Base-by-base conservation (phyloP, 2,329 filamentous ascomycete species). In the Claviceps arundinis region DNA sequence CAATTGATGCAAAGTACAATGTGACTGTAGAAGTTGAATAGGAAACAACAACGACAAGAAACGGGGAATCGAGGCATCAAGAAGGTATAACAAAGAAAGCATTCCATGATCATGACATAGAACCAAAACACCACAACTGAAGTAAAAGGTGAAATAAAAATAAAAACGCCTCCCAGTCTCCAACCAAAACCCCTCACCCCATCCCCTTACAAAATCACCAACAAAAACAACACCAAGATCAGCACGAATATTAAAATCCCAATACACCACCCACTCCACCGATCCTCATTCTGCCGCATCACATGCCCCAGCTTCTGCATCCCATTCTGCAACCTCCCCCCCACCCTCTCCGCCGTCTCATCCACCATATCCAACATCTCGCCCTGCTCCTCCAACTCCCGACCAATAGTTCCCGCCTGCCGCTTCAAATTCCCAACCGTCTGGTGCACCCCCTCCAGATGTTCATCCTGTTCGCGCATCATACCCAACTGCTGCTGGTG, bases 371-470 rank as follows among this genome's bases (percentile, higher is more conserved):
- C 84, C 53, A 98, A 75, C 78, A 97, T 85, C 67, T 89, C 87
- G 22, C 78, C 78, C 74, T 98, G 93, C 71, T 98, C 93, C 69
- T 96, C 94, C 46, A 98, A 74, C 72, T 98, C 93, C 53, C 91
- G 76, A 1, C 93, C 91, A 91, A 98, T 98, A 60, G 89, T 87
- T 68, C 94, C 84, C 1, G 93, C 94, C 74, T 97, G 93, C 64
- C 85, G 77, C 52, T 91, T 76, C 64, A 98, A 70, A 64, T 89
- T 96, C 2, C 90, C 91, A 24, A 98, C 93, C 1, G 91, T 97
- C 58, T 84, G 81, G 65, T 94, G 95, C 47, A 98, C 91, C 16
- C 87, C 87, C 64, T 97, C 91, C 1, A 98, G 76, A 61, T 93
- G 86, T 70, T 90, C 77, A 65, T 98, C 93, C 73, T 98, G 93